Percentiles rank a stretch among this genome's conserved stretches.
These are phyloP conservation scores for Tylopilus sp. DNA, from an alignment of 768 basidiomycete species.

Conservation along the genomic window DNA sequence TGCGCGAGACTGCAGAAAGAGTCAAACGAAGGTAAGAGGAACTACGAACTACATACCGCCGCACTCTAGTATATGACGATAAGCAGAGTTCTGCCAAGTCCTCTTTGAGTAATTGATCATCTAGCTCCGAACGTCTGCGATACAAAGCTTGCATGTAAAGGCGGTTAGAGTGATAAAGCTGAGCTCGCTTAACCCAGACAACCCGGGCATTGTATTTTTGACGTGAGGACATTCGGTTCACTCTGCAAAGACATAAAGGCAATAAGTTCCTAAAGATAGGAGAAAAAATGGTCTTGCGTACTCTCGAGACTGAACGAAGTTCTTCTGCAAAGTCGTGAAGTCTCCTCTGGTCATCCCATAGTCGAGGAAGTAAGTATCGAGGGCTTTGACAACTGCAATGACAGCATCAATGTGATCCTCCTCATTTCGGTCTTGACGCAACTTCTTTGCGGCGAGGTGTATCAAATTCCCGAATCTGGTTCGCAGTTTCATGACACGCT, in stretches of 20 bases:
- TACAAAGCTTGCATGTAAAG: constrained; percentile 76
- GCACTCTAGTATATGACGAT: constrained; percentile 74
- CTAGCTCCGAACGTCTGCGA: constrained; percentile 69
- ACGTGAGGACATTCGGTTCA: constrained; percentile 62
- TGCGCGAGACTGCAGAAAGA: constrained; percentile 57
- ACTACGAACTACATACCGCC: constrained; percentile 49
- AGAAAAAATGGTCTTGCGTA: constrained; percentile 8
- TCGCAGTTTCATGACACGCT: constrained; percentile 55
- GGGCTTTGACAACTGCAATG: constrained; percentile 63
- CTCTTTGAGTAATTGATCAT: constrained; percentile 57
- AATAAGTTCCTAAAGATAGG: not conserved
- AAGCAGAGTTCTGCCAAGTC: constrained; percentile 74
- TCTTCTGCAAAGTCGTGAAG: constrained; percentile 60
- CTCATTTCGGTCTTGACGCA: constrained; percentile 58
- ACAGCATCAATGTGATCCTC: constrained; percentile 90
- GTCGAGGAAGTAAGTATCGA: constrained; percentile 71
- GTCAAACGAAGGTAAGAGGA: constrained; percentile 1
- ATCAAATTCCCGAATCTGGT: constrained; percentile 64
- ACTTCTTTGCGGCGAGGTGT: constrained; percentile 60
- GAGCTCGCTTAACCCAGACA: constrained; percentile 73
- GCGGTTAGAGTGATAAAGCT: constrained; percentile 72
- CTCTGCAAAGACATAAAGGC: constrained; percentile 35
- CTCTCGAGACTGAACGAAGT: constrained; percentile 32
- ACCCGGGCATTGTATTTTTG: constrained; percentile 77
- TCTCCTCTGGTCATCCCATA: constrained; percentile 61